Conservation (phyloP, 1,284 basidiomycete species). For the Schizophyllum amplum region DNA sequence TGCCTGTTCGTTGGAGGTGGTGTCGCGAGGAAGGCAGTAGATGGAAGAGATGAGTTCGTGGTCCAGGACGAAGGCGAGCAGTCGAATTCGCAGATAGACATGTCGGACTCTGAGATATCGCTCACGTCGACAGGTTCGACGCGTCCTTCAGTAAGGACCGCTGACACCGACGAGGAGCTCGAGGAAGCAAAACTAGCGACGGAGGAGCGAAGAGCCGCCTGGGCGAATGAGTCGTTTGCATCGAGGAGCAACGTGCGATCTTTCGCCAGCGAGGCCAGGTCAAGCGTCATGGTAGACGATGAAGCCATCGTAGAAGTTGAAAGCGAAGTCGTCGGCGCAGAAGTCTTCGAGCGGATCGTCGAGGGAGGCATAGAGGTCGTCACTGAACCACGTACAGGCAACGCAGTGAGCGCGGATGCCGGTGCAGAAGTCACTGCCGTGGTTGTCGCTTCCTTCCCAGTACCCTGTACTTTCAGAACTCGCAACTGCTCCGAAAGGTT, state of each 20-base stretch:
- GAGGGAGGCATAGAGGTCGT: neutral
- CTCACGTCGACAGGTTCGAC: neutral
- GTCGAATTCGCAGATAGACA: neutral
- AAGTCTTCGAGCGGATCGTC: neutral
- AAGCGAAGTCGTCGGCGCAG: neutral
- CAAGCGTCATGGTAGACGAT: neutral
- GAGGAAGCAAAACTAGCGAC: neutral
- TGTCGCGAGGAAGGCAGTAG: neutral
- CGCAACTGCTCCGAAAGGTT: neutral
- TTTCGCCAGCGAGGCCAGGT: neutral
- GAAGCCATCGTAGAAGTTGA: neutral
- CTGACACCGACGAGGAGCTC: neutral
- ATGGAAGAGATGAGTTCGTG: neutral
- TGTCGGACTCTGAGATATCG: neutral
- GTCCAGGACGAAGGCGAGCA: neutral
- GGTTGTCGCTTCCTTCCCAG: too few species aligned
- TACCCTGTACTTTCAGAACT: neutral
- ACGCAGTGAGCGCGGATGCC: neutral
- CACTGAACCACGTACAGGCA: too few species aligned
- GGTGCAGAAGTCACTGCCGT: too few species aligned
- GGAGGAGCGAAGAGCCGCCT: neutral
- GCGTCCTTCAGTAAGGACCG: too few species aligned
- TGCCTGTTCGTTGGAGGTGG: neutral
- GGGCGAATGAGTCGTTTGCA: neutral
- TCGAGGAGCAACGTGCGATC: neutral